Percentiles rank a stretch among this genome's conserved stretches.
phyloP scores from a whole-genome alignment of 1,139 yeast species.

The Zygoascus sp. region DNA sequence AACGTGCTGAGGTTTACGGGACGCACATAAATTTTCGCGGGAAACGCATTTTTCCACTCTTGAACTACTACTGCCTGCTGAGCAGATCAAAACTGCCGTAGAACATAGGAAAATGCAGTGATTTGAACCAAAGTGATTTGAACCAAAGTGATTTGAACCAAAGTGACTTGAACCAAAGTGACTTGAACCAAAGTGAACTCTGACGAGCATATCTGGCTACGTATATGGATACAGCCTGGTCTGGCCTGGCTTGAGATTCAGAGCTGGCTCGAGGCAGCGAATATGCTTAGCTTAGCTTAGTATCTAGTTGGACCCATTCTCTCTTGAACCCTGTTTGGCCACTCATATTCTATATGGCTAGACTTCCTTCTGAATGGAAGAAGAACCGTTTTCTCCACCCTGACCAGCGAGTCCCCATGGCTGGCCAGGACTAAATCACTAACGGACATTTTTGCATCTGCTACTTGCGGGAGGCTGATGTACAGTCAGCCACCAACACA shows the following conservation, averaged over 20 bases:
- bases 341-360: constrained; percentile 10
- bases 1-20: background rate
- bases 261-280: background rate
- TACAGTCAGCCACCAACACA: no score
- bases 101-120: background rate
- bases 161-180: no score
- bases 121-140: no score
- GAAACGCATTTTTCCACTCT: background rate
- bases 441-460: constrained; percentile 20
- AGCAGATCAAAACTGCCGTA: background rate
- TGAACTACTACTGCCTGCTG: no score
- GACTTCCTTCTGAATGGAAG: constrained; percentile 17
- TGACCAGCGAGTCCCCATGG: constrained; percentile 15
- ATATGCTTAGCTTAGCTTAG: background rate
- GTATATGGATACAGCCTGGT: background rate
- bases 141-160: no score
- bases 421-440: constrained; percentile 25
- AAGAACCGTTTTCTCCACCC: constrained; percentile 24
- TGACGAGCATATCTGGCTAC: no score
- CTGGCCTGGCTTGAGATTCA: no score
- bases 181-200: no score
- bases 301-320: background rate
- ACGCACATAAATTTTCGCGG: no score
- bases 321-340: constrained; percentile 11
- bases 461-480: no score